A percentile compares a stretch with the other conserved stretches of the same genome.
phyloP scores from a whole-genome alignment of 306 rosid genomes.

The Gastrolobium villosum region DNA sequence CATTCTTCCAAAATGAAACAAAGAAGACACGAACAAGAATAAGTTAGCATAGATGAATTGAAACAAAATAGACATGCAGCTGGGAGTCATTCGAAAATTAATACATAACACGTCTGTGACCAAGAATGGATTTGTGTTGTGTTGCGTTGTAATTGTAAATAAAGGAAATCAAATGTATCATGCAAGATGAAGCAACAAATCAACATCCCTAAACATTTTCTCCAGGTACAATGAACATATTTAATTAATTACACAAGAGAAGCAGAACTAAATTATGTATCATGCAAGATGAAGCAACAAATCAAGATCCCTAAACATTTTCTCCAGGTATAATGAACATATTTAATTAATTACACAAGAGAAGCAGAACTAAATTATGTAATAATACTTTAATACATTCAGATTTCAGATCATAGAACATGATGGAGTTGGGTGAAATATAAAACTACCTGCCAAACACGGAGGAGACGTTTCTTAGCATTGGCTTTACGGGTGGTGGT shows the following conservation, averaged over 20 bases:
- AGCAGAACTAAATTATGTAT: no score
- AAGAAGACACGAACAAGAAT: neutral
- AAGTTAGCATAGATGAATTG: neutral
- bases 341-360: neutral
- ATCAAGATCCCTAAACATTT: conserved; percentile 12
- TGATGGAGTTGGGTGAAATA: no score
- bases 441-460: conserved; percentile 87
- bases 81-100: conserved; percentile 9
- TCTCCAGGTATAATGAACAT: neutral
- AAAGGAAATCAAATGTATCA: neutral
- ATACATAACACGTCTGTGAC: neutral
- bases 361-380: conserved; percentile 26
- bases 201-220: conserved; percentile 6
- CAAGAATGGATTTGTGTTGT: neutral
- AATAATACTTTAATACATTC: neutral
- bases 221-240: neutral
- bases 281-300: conserved; percentile 6
- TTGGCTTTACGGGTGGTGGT: conserved; percentile 92
- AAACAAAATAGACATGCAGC: neutral
- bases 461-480: conserved; percentile 92
- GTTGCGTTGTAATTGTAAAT: neutral
- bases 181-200: conserved; percentile 11
- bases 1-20: conserved; percentile 63
- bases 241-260: no score
- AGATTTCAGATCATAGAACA: no score